Evolutionary conservation across 164 flowering plant species (phyloP).

Genomic region (Hamamelis virginiana): DNA sequence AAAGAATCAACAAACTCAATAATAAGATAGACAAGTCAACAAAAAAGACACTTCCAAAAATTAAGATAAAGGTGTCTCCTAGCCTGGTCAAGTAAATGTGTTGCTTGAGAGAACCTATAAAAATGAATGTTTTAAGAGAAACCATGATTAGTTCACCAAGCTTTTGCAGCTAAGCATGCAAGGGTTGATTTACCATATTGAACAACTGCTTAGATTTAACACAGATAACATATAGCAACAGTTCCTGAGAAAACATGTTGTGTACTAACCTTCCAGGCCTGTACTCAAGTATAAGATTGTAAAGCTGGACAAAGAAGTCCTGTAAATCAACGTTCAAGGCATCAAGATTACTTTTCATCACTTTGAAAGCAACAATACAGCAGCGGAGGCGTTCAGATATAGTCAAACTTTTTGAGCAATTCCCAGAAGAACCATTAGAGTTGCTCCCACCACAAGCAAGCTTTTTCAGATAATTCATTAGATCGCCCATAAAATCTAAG

Average conservation of each 20-base stretch:
- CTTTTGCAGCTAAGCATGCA: too few species aligned
- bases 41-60: too few species aligned
- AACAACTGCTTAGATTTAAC: too few species aligned
- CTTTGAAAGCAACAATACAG: slow-evolving; percentile 93
- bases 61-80: too few species aligned
- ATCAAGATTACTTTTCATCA: slow-evolving; percentile 89
- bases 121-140: too few species aligned
- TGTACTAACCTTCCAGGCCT: slow-evolving; percentile 80
- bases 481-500: slow-evolving; percentile 89
- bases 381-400: slow-evolving; percentile 87
- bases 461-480: slow-evolving; percentile 71
- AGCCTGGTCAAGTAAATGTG: too few species aligned
- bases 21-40: too few species aligned
- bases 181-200: too few species aligned
- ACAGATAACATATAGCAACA: too few species aligned
- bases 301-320: slow-evolving; percentile 82
- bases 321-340: slow-evolving; percentile 91
- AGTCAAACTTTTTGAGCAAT: slow-evolving; percentile 32
- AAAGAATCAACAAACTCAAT: too few species aligned
- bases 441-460: slow-evolving; percentile 59
- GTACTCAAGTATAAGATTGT: slow-evolving; percentile 79
- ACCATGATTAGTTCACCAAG: too few species aligned
- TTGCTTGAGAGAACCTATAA: too few species aligned
- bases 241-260: background rate
- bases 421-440: slow-evolving; percentile 32